phyloP scores from a whole-genome alignment of 2,329 filamentous ascomycete species.

The Fonsecaea multimorphosa region DNA sequence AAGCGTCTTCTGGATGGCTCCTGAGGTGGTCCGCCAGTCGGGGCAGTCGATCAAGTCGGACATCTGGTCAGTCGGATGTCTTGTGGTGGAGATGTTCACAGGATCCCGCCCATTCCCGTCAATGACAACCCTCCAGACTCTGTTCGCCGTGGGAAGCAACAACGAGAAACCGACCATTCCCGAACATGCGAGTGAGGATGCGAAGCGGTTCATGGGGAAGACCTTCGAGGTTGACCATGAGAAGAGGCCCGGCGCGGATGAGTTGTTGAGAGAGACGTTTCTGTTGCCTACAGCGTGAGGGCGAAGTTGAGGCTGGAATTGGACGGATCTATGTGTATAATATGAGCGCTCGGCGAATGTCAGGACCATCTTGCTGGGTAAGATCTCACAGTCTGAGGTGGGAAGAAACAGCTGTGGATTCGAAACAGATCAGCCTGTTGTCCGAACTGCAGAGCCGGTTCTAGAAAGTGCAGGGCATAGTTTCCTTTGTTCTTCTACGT shows the following conservation, averaged over 20 bases:
- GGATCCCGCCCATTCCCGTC: constrained; percentile 95
- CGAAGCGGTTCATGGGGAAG: constrained; percentile 78
- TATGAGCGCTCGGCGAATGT: background rate
- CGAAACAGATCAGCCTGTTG: background rate
- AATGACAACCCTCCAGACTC: constrained; percentile 94
- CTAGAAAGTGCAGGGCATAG: background rate
- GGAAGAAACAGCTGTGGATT: background rate
- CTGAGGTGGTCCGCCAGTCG: constrained; percentile 96
- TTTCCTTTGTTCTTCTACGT: constrained; percentile 1
- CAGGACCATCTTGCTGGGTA: background rate
- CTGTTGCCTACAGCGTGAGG: constrained; percentile 40
- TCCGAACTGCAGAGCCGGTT: background rate
- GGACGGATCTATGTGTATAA: background rate
- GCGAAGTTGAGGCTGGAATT: background rate
- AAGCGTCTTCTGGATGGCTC: constrained; percentile 99
- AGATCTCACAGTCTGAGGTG: background rate
- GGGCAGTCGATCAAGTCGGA: constrained; percentile 98
- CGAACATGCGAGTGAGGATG: constrained; percentile 82
- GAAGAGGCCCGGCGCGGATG: constrained; percentile 87
- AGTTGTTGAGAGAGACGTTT: constrained; percentile 84
- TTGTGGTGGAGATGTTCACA: constrained; percentile 99
- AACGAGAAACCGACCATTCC: constrained; percentile 88
- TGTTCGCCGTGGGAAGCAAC: constrained; percentile 95
- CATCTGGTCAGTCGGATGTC: constrained; percentile 95
- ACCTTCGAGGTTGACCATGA: constrained; percentile 98